Base-by-base conservation (phyloP, 2,329 filamentous ascomycete genomes). In the Ceratocystis huliohia region DNA sequence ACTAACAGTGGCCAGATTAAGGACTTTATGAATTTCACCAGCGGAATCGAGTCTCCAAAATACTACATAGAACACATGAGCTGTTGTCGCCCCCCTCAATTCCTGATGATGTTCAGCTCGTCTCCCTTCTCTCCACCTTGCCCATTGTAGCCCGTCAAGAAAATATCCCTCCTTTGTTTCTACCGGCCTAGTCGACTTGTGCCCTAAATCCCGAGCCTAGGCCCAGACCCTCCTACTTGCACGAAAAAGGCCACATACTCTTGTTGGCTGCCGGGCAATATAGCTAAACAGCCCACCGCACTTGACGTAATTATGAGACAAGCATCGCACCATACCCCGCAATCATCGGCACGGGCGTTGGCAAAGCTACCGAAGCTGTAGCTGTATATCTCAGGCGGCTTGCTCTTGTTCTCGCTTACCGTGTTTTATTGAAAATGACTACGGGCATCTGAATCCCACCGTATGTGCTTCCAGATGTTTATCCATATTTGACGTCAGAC, bases 391-490 rank as follows among this genome's bases (percentile, higher is more conserved):
- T 84, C 84, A 75, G 81, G 82, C 20, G 76, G 76, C 69, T 78
- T 77, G 65, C 70, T 70, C 33, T 70, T 69, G 70, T 75, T 79
- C 69, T 82, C 78, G 6, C 68, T 66, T 67, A 74, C 71, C 3
- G 79, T 70, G 69, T 28, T 28, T 84, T 81, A 73, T 83, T 84
- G 76, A 82, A 84, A 28, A 78, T 79, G 41, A 84, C 76, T 66
- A 81, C 73, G 59, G 81, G 82, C 64, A 84, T 74, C 25, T 75
- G 73, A 65, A 84, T 82, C 68, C 75, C 77, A 62, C 80, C 82
- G 17, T 83, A 79, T 2, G 80, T 77, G 63, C 77, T 85, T 45
- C 86, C 83, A 1, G 87, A 85, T 1, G 83, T 84, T 72, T 91
- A 93, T 64, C 84, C 85, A 70, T 81, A 82, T 72, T 81, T 80